These are phyloP conservation scores for Sphagnum magellanicum DNA, from an alignment of 228 moss, liverwort and hornwort genomes.

Conservation along the genomic window DNA sequence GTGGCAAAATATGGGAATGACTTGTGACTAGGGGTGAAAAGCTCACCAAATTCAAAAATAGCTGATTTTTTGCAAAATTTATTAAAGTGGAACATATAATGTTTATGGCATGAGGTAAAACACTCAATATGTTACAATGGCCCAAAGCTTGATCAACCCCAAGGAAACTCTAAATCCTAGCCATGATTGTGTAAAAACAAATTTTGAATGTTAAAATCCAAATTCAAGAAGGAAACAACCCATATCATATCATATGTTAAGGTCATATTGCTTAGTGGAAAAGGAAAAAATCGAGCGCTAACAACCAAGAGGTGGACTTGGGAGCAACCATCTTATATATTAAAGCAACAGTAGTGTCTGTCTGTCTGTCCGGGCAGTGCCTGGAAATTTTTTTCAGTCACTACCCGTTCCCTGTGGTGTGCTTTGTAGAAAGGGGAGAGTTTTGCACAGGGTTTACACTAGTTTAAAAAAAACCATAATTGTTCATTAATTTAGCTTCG, in stretches of 20 bases:
- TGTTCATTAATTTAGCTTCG: slow-evolving; percentile 1
- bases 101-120: slow-evolving; percentile 15
- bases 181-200: slow-evolving; percentile 4
- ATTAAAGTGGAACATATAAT: slow-evolving; percentile 14
- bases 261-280: slow-evolving; percentile 4
- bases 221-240: slow-evolving; percentile 4
- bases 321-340: slow-evolving; percentile 5
- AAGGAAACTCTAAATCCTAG: slow-evolving; percentile 8
- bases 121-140: slow-evolving; percentile 1
- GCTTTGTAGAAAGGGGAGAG: no score
- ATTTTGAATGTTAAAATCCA: slow-evolving; percentile 7
- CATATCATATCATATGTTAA: slow-evolving; percentile 1
- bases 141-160: slow-evolving; percentile 1
- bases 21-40: slow-evolving; percentile 2
- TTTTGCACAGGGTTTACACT: no score
- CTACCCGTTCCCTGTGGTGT: no score
- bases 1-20: slow-evolving; percentile 7
- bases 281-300: background rate
- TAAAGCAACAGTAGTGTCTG: no score
- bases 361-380: no score
- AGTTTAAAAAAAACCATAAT: slow-evolving; percentile 7
- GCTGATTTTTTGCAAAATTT: background rate
- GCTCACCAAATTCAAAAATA: slow-evolving; percentile 4
- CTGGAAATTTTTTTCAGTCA: no score
- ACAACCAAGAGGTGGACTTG: slow-evolving; percentile 5